Evolutionary conservation across 768 basidiomycete species (phyloP), one percentile per base, ranked within the genome.

Genomic region (Melanogaster broomeanus): DNA sequence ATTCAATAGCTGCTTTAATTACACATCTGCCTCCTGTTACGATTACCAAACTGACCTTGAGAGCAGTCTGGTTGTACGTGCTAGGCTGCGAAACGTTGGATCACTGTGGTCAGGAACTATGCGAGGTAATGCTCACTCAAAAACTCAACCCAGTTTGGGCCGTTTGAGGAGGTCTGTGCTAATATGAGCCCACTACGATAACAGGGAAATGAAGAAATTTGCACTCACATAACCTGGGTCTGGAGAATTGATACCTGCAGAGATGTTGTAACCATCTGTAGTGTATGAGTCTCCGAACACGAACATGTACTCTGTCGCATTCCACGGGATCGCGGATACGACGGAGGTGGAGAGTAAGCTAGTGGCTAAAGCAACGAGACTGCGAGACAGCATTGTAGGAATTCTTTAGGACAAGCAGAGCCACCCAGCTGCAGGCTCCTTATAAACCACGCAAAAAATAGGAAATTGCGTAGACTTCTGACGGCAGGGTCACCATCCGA

Each of bases 201-300:
- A 44, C 2, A 15, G 38, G 22, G 46, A 9, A 35, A 31, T 15
- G 24, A 15, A 33, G 6, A 24, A 11, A 16, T n/a, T 13, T 22
- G 39, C 25, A 65, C 77, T 62, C 61, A 83, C 82, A 53, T 71
- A 76, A 38, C 77, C 76, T 13, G 83, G 81, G 37, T 69, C 72
- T 6, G 76, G 72, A 1, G 82, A 81, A 53, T 79, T 57, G 13
- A 83, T 66, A 7, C 83, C 82, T 9, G 74, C 75, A 16, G 82
- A 80, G 45, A 84, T 73, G 55, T 84, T 83, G 61, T 75, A 85
- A 9, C 83, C 82, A 48, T 78, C 76, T 4, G 79, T 69, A 1
- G 81, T 81, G 63, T 85, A 85, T 1, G 82, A 85, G 57, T 85
- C 84, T 10, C 84, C 84, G 56, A 85, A 85, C 2, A 77, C 73